Percentiles rank a stretch among this genome's conserved stretches.
Evolutionary conservation across 1,284 basidiomycete species (phyloP).

Genomic region (Cystobasidium slooffiae): DNA sequence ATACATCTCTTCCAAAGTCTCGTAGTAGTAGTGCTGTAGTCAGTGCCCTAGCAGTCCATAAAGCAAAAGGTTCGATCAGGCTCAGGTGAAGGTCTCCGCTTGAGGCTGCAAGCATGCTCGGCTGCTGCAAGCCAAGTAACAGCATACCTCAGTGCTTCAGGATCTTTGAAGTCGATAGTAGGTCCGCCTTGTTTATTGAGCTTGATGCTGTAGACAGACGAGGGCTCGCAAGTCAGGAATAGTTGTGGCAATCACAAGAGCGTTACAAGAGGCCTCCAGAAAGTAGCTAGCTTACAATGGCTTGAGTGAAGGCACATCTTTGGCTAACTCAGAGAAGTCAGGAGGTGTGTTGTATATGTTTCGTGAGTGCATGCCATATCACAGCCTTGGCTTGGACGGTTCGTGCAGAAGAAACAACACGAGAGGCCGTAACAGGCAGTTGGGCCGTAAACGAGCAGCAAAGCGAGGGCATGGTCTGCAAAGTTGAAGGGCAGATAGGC

Average conservation of each 20-base stretch:
- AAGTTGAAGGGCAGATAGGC: no score
- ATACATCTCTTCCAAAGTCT: conserved; percentile 71
- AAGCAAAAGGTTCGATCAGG: not conserved
- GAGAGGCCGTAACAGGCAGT: not conserved
- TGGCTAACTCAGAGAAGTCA: conserved; percentile 69
- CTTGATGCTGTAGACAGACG: conserved; percentile 55
- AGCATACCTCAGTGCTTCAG: conserved; percentile 68
- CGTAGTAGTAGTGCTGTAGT: conserved; percentile 74
- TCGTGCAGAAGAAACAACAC: not conserved
- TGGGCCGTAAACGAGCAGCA: not conserved
- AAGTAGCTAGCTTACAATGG: conserved; percentile 63
- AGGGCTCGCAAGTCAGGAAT: not conserved
- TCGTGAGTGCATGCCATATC: conserved; percentile 25
- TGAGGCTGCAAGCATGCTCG: conserved; percentile 11
- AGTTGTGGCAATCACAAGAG: not conserved
- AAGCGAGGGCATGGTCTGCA: no score
- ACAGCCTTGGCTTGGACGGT: not conserved
- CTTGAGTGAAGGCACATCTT: conserved; percentile 65
- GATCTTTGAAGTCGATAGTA: conserved; percentile 74
- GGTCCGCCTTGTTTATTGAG: conserved; percentile 56
- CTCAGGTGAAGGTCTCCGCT: not conserved
- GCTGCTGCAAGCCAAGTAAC: no score
- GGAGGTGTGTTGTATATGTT: conserved; percentile 61
- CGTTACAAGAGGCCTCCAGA: not conserved
- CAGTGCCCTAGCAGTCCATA: conserved; percentile 63